Evolutionary conservation across 805 yeast species (phyloP).

Genomic region (Vanderwaltozyma verrucispora): DNA sequence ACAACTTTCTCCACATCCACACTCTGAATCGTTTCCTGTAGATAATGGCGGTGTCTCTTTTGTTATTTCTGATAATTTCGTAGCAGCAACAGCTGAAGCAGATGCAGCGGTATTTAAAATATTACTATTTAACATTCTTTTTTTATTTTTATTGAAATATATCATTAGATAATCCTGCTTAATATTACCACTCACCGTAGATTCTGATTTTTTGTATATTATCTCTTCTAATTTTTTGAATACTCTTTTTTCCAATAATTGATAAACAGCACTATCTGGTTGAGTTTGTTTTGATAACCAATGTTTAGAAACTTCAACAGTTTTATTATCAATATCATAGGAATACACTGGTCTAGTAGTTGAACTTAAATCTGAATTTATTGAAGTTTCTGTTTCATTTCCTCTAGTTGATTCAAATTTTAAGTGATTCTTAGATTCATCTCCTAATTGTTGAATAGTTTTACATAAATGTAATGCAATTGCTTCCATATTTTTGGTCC

Average conservation of each 20-base stretch:
- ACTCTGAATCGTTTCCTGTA: too few species aligned
- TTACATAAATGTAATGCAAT: conserved; percentile 46
- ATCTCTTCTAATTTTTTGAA: conserved; percentile 36
- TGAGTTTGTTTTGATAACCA: conserved; percentile 70
- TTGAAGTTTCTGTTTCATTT: not conserved
- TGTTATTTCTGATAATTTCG: too few species aligned
- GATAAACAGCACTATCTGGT: conserved; percentile 64
- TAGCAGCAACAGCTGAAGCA: too few species aligned
- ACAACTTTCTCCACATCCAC: too few species aligned
- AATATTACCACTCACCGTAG: conserved; percentile 9
- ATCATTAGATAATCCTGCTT: conserved; percentile 1
- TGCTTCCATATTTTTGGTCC: conserved; percentile 77
- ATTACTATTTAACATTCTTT: not conserved
- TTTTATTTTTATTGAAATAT: not conserved
- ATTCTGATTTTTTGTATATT: conserved; percentile 24
- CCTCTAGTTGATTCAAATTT: not conserved
- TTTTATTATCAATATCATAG: conserved; percentile 1
- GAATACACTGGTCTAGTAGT: not conserved
- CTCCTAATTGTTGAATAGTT: conserved; percentile 22
- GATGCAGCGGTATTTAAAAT: not conserved
- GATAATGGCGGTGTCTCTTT: not conserved
- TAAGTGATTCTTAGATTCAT: conserved; percentile 8
- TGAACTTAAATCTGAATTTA: too few species aligned
- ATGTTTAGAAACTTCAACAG: conserved; percentile 29
- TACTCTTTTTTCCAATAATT: conserved; percentile 55